Evolutionary conservation across 176 grass and related monocot genomes (phyloP).

Genomic region (Rhipidocladum racemiflorum): DNA sequence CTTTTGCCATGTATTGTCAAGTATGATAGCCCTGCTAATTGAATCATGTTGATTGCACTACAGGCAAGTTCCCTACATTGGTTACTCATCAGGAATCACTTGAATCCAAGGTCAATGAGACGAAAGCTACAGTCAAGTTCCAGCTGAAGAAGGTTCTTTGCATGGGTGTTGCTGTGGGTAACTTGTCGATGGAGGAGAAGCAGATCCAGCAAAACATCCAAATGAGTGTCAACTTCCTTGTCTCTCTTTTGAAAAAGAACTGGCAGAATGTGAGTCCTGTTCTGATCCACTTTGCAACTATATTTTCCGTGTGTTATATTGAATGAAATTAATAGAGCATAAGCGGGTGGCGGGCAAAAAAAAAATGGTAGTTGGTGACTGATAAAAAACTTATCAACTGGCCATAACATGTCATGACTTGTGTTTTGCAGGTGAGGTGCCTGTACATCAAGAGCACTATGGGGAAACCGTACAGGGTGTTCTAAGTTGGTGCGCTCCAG

Average conservation of each 20-base stretch:
- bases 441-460: conserved; percentile 99
- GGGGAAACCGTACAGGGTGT: conserved; percentile 81
- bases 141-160: conserved; percentile 98
- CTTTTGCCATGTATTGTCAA: background rate
- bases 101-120: conserved; percentile 92
- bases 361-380: background rate
- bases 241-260: conserved; percentile 93
- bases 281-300: background rate
- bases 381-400: background rate
- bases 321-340: background rate
- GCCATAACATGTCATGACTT: background rate
- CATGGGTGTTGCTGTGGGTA: conserved; percentile 95
- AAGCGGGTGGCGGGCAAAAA: background rate
- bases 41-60: background rate
- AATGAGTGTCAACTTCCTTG: conserved; percentile 92
- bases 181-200: conserved; percentile 88
- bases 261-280: conserved; percentile 83
- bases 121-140: conserved; percentile 83
- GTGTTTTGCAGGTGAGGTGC: conserved; percentile 71
- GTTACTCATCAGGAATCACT: conserved; percentile 85
- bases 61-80: conserved; percentile 92
- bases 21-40: background rate
- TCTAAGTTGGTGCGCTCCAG: conserved; percentile 36
- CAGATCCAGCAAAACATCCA: conserved; percentile 96
- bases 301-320: background rate